Percentiles rank a stretch among this genome's conserved stretches.
phyloP scores from a whole-genome alignment of 176 grass and related monocot genomes.

The Aechmea fasciata region DNA sequence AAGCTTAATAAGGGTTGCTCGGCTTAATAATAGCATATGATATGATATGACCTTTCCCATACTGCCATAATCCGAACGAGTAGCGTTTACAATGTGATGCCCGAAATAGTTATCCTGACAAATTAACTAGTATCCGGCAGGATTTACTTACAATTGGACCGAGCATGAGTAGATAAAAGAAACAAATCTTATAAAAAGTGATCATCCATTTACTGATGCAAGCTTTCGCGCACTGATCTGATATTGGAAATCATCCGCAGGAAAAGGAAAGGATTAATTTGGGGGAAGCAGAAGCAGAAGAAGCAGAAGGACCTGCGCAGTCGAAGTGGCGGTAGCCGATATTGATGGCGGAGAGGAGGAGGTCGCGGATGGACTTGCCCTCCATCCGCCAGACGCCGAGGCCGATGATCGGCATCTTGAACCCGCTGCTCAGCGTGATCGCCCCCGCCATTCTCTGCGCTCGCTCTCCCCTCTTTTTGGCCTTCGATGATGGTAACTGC shows the following conservation, averaged over 20 bases:
- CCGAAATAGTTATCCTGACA: too few species aligned
- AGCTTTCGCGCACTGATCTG: background rate
- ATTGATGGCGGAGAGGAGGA: conserved; percentile 72
- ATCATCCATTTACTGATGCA: too few species aligned
- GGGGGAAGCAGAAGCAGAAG: background rate
- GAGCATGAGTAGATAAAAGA: too few species aligned
- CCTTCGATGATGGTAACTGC: too few species aligned
- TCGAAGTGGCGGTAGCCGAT: conserved; percentile 92
- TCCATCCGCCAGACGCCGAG: conserved; percentile 96
- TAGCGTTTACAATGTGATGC: too few species aligned
- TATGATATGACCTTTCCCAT: too few species aligned
- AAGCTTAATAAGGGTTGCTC: too few species aligned
- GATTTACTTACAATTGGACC: too few species aligned
- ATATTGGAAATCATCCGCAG: background rate
- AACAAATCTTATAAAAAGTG: too few species aligned
- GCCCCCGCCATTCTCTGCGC: conserved; percentile 37
- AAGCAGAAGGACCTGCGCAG: conserved; percentile 55
- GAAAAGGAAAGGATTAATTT: background rate
- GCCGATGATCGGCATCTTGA: conserved; percentile 67
- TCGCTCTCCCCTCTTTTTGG: background rate
- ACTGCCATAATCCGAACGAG: too few species aligned
- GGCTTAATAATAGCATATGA: too few species aligned
- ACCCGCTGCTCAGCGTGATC: conserved; percentile 56
- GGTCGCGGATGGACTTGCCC: conserved; percentile 46
- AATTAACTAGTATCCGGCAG: too few species aligned